A percentile compares a stretch with the other conserved stretches of the same genome.
These are phyloP conservation scores for Pseudogymnoascus sp. DNA, from an alignment of 2,329 filamentous ascomycete genomes.

Conservation along the genomic window DNA sequence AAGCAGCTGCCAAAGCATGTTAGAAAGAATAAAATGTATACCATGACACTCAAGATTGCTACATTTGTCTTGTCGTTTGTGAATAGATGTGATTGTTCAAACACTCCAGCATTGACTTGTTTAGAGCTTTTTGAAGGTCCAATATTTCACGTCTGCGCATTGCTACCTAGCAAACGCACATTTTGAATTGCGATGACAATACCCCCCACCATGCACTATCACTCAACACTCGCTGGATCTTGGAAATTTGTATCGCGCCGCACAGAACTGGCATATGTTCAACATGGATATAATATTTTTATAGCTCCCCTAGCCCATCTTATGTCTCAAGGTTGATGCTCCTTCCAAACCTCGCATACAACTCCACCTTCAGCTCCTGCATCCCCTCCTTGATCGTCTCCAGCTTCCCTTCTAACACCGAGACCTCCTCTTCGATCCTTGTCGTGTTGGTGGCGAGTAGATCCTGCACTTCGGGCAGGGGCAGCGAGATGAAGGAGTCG, in stretches of 20 bases:
- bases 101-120: too few species aligned
- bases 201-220: neutral
- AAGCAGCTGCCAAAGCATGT: neutral
- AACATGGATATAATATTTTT: slow-evolving; percentile 9
- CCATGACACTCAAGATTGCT: neutral
- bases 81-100: neutral
- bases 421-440: slow-evolving; percentile 70
- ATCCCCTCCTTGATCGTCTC: slow-evolving; percentile 74
- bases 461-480: slow-evolving; percentile 77
- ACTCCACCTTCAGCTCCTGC: slow-evolving; percentile 77
- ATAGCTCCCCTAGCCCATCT: slow-evolving; percentile 20
- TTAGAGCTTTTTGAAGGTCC: too few species aligned
- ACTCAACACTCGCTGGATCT: neutral
- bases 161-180: neutral
- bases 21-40: slow-evolving; percentile 4
- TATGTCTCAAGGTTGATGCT: slow-evolving; percentile 95
- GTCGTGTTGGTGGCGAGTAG: slow-evolving; percentile 67
- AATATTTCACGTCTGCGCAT: too few species aligned
- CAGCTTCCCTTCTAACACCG: slow-evolving; percentile 69
- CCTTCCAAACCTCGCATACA: slow-evolving; percentile 91
- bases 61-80: neutral
- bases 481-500: slow-evolving; percentile 86
- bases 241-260: neutral
- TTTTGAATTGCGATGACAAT: neutral
- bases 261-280: neutral